A percentile compares a stretch with the other conserved stretches of the same genome.
phyloP scores from a whole-genome alignment of 257 asterid species.

The Jasminum sambac region DNA sequence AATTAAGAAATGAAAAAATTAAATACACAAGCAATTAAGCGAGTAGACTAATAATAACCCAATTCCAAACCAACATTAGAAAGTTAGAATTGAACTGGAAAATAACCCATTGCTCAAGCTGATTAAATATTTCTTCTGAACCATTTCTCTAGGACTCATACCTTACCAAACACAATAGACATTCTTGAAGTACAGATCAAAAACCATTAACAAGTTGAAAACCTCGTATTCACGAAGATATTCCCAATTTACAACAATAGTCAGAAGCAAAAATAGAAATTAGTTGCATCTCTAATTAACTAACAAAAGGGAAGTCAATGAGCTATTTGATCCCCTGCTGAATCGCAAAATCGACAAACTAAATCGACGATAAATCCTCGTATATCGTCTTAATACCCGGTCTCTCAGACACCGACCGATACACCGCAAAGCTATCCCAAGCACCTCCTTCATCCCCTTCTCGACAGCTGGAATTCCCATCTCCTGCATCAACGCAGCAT shows the following conservation, averaged over 20 bases:
- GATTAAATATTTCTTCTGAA: neutral
- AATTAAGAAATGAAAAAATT: too few species aligned
- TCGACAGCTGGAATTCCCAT: slow-evolving; percentile 59
- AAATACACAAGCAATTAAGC: too few species aligned
- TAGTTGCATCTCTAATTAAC: slow-evolving; percentile 44
- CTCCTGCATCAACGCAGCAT: slow-evolving; percentile 53
- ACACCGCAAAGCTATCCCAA: slow-evolving; percentile 83
- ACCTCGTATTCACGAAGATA: slow-evolving; percentile 32
- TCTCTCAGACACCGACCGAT: slow-evolving; percentile 79
- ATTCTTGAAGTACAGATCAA: neutral
- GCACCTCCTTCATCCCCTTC: slow-evolving; percentile 85
- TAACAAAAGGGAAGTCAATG: slow-evolving; percentile 67
- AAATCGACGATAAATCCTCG: slow-evolving; percentile 91
- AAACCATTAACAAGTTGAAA: slow-evolving; percentile 4
- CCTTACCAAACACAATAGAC: neutral
- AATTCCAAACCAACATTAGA: too few species aligned
- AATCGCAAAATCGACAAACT: slow-evolving; percentile 33
- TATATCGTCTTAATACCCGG: slow-evolving; percentile 92
- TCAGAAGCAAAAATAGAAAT: slow-evolving; percentile 25
- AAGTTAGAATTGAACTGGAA: neutral
- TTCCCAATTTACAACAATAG: slow-evolving; percentile 52
- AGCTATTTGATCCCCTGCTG: slow-evolving; percentile 79
- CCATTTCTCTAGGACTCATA: neutral
- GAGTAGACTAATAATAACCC: too few species aligned
- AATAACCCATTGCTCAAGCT: neutral